A percentile compares a stretch with the other conserved stretches of the same genome.
Conservation (phyloP, 2,329 filamentous ascomycete genomes). For the Paraphaeosphaeria sporulosa region DNA sequence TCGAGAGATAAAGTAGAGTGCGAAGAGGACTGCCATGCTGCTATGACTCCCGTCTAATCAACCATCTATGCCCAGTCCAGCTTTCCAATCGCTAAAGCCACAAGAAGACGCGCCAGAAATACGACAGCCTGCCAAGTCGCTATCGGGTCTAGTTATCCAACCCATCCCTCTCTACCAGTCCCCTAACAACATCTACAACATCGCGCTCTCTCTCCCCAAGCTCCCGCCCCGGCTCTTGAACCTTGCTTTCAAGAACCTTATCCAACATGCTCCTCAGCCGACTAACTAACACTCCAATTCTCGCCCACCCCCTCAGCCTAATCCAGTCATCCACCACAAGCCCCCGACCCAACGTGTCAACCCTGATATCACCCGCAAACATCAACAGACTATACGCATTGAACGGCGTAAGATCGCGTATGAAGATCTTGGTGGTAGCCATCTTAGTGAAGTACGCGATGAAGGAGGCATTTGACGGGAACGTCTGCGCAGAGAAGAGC, state of each 20-base stretch:
- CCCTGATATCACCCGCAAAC: constrained; percentile 82
- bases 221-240: constrained; percentile 75
- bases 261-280: constrained; percentile 87
- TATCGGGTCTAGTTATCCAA: constrained; percentile 63
- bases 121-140: background rate
- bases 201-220: constrained; percentile 58
- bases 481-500: constrained; percentile 82
- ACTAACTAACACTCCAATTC: constrained; percentile 89
- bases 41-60: background rate
- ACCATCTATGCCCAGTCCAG: background rate
- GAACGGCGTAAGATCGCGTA: constrained; percentile 90
- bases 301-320: constrained; percentile 84
- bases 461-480: constrained; percentile 77
- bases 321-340: constrained; percentile 94
- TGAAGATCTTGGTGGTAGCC: constrained; percentile 88
- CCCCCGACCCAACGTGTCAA: constrained; percentile 87
- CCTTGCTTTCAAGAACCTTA: constrained; percentile 78
- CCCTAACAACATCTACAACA: constrained; percentile 78
- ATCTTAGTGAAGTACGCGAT: constrained; percentile 93
- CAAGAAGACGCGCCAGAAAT: background rate
- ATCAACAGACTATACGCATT: constrained; percentile 88
- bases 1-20: background rate
- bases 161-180: constrained; percentile 88
- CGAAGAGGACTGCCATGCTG: background rate
- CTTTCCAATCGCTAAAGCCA: background rate